phyloP scores from a whole-genome alignment of 768 basidiomycete genomes.

The Lyophyllum shimeji region DNA sequence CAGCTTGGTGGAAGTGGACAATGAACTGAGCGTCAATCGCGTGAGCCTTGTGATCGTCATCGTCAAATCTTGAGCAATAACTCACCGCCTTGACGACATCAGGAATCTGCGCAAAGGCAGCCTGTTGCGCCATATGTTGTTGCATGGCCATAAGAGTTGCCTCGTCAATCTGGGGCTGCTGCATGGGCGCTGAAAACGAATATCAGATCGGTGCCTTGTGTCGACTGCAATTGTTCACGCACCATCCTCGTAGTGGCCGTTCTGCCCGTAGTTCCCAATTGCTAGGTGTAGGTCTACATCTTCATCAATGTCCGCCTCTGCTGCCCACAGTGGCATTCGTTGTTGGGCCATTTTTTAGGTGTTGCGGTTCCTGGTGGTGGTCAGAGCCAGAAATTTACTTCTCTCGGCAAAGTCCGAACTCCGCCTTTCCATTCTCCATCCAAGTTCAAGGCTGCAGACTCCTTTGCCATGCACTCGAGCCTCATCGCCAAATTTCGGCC shows the following conservation, averaged over 20 bases:
- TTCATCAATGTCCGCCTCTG: slow-evolving; percentile 79
- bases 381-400: slow-evolving; percentile 30
- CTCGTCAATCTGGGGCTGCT: slow-evolving; percentile 70
- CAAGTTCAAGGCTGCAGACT: no score
- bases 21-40: slow-evolving; percentile 66
- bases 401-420: slow-evolving; percentile 31
- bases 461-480: no score
- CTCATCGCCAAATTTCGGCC: no score
- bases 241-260: slow-evolving; percentile 69
- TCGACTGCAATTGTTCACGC: slow-evolving; percentile 14
- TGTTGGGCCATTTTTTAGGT: slow-evolving; percentile 56
- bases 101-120: slow-evolving; percentile 79
- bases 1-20: slow-evolving; percentile 92
- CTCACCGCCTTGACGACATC: slow-evolving; percentile 86
- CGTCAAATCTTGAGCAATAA: slow-evolving; percentile 17
- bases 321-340: slow-evolving; percentile 71
- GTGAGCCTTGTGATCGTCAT: neutral
- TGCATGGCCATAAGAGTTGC: slow-evolving; percentile 70
- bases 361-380: slow-evolving; percentile 13
- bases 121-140: slow-evolving; percentile 82
- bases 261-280: slow-evolving; percentile 69
- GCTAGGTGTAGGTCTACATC: slow-evolving; percentile 73
- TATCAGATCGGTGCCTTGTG: slow-evolving; percentile 12
- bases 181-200: slow-evolving; percentile 38
- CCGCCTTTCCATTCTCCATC: neutral